Evolutionary conservation across 192 early-diverging fungal genomes (phyloP).

Genomic region (Cladochytrium replicatum): DNA sequence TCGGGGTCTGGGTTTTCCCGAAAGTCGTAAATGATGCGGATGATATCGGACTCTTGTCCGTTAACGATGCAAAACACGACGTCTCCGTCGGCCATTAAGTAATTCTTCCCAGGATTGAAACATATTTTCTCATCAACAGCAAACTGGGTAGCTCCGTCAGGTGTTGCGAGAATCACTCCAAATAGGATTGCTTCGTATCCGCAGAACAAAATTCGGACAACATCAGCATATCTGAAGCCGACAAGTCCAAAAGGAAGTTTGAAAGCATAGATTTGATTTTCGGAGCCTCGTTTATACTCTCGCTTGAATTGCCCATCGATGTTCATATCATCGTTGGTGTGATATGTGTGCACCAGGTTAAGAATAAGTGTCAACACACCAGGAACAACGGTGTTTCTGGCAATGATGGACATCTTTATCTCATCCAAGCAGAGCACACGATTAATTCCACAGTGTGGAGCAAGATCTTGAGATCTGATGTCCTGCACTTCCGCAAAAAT

Average conservation of each 20-base stretch:
- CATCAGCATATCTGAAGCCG: constrained; percentile 25
- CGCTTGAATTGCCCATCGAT: not conserved
- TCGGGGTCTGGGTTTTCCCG: not conserved
- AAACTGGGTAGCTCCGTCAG: constrained; percentile 25
- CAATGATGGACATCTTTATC: constrained; percentile 36
- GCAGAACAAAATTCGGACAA: constrained; percentile 22
- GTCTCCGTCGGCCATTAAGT: constrained; percentile 24
- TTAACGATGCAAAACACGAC: constrained; percentile 28
- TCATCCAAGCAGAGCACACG: constrained; percentile 39
- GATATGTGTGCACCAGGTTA: constrained; percentile 37
- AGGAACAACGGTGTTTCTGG: constrained; percentile 34
- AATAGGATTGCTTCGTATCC: constrained; percentile 33
- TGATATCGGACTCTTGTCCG: constrained; percentile 31
- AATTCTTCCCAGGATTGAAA: constrained; percentile 25
- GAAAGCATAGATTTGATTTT: constrained; percentile 36
- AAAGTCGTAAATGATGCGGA: no score
- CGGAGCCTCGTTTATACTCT: constrained; percentile 38
- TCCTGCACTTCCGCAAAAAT: constrained; percentile 41
- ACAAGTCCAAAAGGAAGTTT: constrained; percentile 31
- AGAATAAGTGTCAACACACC: constrained; percentile 33
- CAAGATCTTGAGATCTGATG: constrained; percentile 31
- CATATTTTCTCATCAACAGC: no score
- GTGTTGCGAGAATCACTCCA: constrained; percentile 28
- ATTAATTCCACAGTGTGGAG: constrained; percentile 34
- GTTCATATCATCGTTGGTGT: constrained; percentile 17